These are phyloP conservation scores for Botrytis deweyae DNA, from an alignment of 2,329 filamentous ascomycete species.

Conservation along the genomic window DNA sequence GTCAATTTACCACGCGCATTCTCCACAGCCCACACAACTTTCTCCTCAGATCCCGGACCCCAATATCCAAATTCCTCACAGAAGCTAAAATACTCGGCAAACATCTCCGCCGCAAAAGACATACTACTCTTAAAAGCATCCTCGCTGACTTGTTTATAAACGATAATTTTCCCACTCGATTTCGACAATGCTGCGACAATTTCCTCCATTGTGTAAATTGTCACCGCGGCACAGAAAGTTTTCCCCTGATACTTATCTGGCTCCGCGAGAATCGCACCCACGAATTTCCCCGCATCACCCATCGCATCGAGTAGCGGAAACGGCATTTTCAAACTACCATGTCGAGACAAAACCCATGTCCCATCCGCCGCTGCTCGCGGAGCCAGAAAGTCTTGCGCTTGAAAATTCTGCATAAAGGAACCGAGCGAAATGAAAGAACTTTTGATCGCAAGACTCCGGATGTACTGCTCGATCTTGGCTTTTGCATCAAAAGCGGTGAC, in stretches of 20 bases:
- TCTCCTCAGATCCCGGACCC: not conserved
- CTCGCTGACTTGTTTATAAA: not conserved
- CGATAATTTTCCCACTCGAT: not conserved
- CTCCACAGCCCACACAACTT: not conserved
- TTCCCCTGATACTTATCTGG: not conserved
- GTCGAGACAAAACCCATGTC: not conserved
- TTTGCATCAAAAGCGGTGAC: constrained; percentile 41
- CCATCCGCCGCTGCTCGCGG: not conserved
- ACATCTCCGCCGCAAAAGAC: not conserved
- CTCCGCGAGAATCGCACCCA: not conserved
- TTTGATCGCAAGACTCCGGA: constrained; percentile 43
- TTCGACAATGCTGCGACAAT: not conserved
- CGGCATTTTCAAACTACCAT: not conserved
- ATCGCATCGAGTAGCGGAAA: not conserved
- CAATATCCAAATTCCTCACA: not conserved
- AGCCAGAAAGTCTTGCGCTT: not conserved
- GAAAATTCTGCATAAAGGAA: constrained; percentile 43
- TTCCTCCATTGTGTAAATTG: not conserved
- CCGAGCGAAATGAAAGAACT: constrained; percentile 48
- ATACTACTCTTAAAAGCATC: not conserved
- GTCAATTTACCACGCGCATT: not conserved
- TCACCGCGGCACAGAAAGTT: not conserved
- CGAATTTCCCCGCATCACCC: not conserved
- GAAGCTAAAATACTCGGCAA: not conserved
- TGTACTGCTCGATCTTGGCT: constrained; percentile 38